These are phyloP conservation scores for Fusarium armeniacum DNA, from an alignment of 2,329 filamentous ascomycete species.

Conservation along the genomic window DNA sequence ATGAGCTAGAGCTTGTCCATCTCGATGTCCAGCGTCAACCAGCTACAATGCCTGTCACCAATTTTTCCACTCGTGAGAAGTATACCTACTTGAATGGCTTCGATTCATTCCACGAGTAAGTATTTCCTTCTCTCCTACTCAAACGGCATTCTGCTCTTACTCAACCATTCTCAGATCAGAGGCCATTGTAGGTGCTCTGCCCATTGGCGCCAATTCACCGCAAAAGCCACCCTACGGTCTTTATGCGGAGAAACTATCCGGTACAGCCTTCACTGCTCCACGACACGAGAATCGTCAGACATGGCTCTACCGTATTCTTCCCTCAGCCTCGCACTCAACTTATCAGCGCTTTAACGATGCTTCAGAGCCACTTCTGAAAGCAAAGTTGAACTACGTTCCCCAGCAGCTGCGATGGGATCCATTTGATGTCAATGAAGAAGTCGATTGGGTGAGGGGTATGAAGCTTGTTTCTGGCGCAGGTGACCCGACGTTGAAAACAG, in stretches of 20 bases:
- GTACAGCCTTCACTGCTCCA: conserved; percentile 78
- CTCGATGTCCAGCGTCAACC: background rate
- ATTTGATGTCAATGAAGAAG: conserved; percentile 77
- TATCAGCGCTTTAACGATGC: conserved; percentile 52
- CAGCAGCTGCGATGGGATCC: conserved; percentile 88
- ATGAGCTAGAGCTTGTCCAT: background rate
- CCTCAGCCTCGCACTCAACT: conserved; percentile 71
- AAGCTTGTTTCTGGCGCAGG: conserved; percentile 83
- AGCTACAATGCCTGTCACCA: conserved; percentile 40
- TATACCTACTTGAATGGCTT: conserved; percentile 86
- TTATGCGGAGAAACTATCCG: conserved; percentile 84
- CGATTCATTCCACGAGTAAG: conserved; percentile 79
- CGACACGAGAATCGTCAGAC: conserved; percentile 76
- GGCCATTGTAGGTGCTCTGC: conserved; percentile 79
- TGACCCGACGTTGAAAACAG: conserved; percentile 82
- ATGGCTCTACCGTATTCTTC: conserved; percentile 79
- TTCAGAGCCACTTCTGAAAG: conserved; percentile 13
- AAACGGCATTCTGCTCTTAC: conserved; percentile 51
- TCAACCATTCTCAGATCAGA: conserved; percentile 67
- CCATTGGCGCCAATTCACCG: conserved; percentile 82
- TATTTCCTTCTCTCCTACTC: fast-evolving
- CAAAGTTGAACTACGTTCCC: conserved; percentile 62
- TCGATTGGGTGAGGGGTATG: conserved; percentile 69
- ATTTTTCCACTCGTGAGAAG: conserved; percentile 57
- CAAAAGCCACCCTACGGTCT: conserved; percentile 83